Conservation (phyloP, 441 rosid species). For the Brassica balearica region DNA sequence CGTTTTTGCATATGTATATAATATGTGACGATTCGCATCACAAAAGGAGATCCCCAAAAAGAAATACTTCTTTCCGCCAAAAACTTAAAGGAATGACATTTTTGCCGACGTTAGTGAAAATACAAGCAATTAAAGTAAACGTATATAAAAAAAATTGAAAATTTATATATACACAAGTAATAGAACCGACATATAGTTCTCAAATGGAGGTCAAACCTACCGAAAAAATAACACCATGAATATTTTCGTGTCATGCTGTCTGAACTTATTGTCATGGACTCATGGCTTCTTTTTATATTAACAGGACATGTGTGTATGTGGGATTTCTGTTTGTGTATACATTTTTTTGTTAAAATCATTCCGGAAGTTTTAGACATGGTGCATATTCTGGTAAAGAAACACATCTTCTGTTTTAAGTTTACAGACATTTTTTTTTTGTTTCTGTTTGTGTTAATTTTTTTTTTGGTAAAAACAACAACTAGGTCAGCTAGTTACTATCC, state of each 20-base stretch:
- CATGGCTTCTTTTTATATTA: not conserved
- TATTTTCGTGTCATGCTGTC: not conserved
- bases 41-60: conserved; percentile 36
- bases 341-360: not conserved
- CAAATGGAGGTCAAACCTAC: not conserved
- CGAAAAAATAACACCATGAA: not conserved
- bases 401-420: not conserved
- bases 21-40: conserved; percentile 32
- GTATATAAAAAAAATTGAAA: not conserved
- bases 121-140: conserved; percentile 17
- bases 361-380: not conserved
- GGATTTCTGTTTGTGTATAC: not conserved
- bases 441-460: too few relatives aligned
- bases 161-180: not conserved
- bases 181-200: conserved; percentile 9
- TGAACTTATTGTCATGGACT: not conserved
- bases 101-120: conserved; percentile 38
- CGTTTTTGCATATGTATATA: conserved; percentile 27
- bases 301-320: not conserved
- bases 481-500: too few relatives aligned
- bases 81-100: conserved; percentile 5
- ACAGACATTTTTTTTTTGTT: too few relatives aligned
- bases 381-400: not conserved
- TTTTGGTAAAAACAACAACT: too few relatives aligned
- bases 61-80: conserved; percentile 32